Percentiles rank a stretch among this genome's conserved stretches.
Conservation (phyloP, 1,284 basidiomycete genomes). For the Sphagnurus paluster region DNA sequence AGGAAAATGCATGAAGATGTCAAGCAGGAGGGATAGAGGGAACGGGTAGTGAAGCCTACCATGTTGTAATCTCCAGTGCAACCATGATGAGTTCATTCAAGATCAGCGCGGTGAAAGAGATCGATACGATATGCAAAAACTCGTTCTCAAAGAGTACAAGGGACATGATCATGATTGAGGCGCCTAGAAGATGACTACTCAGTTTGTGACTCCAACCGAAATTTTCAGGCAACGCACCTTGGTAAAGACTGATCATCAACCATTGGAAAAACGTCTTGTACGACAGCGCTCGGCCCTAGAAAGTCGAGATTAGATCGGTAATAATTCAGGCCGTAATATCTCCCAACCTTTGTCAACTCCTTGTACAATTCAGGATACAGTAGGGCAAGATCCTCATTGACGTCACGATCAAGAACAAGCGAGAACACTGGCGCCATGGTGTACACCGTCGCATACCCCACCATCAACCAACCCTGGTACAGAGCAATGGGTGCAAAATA, state of each 20-base stretch:
- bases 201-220: no score
- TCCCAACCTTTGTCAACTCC: slow-evolving; percentile 85
- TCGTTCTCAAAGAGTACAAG: slow-evolving; percentile 96
- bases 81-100: slow-evolving; percentile 99
- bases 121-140: slow-evolving; percentile 97
- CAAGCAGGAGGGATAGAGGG: background rate
- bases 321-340: background rate
- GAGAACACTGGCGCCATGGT: slow-evolving; percentile 99
- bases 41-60: slow-evolving; percentile 47
- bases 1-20: slow-evolving; percentile 13
- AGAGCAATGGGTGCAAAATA: slow-evolving; percentile 98
- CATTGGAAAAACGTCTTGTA: slow-evolving; percentile 82
- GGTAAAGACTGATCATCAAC: slow-evolving; percentile 97
- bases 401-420: slow-evolving; percentile 93
- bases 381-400: slow-evolving; percentile 93
- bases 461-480: slow-evolving; percentile 98
- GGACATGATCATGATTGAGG: slow-evolving; percentile 98
- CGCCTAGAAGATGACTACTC: slow-evolving; percentile 56
- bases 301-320: slow-evolving; percentile 1
- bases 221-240: slow-evolving; percentile 78
- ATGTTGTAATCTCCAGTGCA: slow-evolving; percentile 95
- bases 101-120: slow-evolving; percentile 95
- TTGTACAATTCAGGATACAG: slow-evolving; percentile 98
- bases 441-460: slow-evolving; percentile 96
- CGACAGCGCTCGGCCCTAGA: slow-evolving; percentile 67